These are phyloP conservation scores for Termitomyces heimii DNA, from an alignment of 768 basidiomycete species.

Conservation along the genomic window DNA sequence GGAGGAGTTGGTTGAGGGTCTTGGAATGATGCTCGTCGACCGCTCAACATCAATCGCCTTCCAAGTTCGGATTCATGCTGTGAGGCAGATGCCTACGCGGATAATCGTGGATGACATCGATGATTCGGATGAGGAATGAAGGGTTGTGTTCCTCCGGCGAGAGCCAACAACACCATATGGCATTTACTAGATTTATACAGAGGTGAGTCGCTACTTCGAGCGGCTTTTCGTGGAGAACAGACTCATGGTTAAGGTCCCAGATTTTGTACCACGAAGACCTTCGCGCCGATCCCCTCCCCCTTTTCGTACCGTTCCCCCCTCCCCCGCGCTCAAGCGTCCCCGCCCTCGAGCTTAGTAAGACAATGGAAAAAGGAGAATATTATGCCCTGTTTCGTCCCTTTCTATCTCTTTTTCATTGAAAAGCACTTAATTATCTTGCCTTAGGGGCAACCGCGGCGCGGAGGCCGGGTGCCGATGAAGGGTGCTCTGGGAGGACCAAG, in stretches of 20 bases:
- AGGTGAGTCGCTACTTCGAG: background rate
- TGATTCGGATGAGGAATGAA: background rate
- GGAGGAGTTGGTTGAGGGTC: background rate
- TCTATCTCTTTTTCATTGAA: background rate
- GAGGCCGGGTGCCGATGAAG: background rate
- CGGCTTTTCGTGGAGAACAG: background rate
- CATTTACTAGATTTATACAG: background rate
- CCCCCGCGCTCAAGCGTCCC: background rate
- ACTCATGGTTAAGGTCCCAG: background rate
- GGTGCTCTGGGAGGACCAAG: background rate
- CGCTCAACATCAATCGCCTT: background rate
- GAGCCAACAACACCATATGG: background rate
- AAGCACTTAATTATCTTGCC: background rate
- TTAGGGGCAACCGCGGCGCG: constrained; percentile 4
- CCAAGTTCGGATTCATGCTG: background rate
- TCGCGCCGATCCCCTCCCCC: background rate
- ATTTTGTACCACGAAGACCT: background rate
- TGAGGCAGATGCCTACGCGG: background rate
- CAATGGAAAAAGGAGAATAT: background rate
- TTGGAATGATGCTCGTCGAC: background rate
- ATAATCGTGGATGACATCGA: background rate
- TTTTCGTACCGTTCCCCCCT: background rate
- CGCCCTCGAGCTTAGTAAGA: background rate
- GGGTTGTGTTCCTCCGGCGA: background rate
- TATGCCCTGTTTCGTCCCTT: background rate